A percentile compares a stretch with the other conserved stretches of the same genome.
Conservation (phyloP, 805 yeast genomes). For the Candida gorgasii region DNA sequence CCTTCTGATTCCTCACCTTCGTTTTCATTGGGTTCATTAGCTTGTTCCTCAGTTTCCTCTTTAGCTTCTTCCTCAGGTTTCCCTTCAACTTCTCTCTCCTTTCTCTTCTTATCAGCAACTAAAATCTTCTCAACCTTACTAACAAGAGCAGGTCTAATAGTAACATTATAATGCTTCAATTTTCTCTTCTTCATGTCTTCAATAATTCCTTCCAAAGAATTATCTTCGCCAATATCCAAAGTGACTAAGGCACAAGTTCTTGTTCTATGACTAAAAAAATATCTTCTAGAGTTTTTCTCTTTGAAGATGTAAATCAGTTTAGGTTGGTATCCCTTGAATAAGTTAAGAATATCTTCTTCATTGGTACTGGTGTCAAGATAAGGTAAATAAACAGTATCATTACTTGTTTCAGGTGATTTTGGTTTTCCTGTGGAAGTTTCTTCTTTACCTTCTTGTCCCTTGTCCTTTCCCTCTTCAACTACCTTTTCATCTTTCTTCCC, state of each 20-base stretch:
- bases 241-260: slow-evolving; percentile 37
- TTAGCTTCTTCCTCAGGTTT: neutral
- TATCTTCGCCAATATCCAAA: slow-evolving; percentile 45
- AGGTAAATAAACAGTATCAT: slow-evolving; percentile 48
- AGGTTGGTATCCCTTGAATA: slow-evolving; percentile 47
- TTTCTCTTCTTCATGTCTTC: slow-evolving; percentile 36
- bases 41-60: neutral
- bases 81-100: neutral
- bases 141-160: slow-evolving; percentile 40
- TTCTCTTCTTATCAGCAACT: slow-evolving; percentile 20
- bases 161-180: slow-evolving; percentile 29
- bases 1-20: neutral
- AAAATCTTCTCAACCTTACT: slow-evolving; percentile 48
- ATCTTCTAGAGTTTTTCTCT: slow-evolving; percentile 25
- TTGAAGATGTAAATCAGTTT: slow-evolving; percentile 49
- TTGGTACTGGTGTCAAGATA: slow-evolving; percentile 39
- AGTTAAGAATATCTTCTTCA: slow-evolving; percentile 46
- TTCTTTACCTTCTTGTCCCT: neutral
- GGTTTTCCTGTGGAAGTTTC: neutral
- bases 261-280: slow-evolving; percentile 23
- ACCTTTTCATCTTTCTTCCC: neutral
- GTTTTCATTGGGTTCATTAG: neutral
- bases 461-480: neutral
- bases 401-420: slow-evolving; percentile 24
- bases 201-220: slow-evolving; percentile 45